Evolutionary conservation across 1,284 basidiomycete genomes (phyloP).

Genomic region (Peniophora sp.): DNA sequence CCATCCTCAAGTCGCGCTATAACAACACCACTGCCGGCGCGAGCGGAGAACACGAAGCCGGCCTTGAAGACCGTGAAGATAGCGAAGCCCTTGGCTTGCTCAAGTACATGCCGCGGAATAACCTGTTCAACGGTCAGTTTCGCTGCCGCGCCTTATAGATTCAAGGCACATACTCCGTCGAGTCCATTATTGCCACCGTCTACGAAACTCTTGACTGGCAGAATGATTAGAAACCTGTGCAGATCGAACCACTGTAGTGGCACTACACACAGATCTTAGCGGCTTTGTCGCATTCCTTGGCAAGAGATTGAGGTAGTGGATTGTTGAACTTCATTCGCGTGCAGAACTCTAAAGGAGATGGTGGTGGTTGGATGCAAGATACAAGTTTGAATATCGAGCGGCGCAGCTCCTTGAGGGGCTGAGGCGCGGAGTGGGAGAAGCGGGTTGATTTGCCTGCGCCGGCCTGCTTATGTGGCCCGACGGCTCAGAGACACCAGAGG

Average conservation of each 20-base stretch:
- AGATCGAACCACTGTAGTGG: background rate
- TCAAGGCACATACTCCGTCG: conserved; percentile 41
- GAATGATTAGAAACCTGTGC: conserved; percentile 6
- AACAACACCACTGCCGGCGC: conserved; percentile 87
- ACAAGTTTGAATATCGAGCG: too few species aligned
- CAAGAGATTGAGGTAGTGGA: conserved; percentile 62
- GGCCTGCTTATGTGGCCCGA: too few species aligned
- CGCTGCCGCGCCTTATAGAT: background rate
- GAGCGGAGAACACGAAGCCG: conserved; percentile 68
- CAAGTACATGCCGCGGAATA: conserved; percentile 59
- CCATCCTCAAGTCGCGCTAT: conserved; percentile 84
- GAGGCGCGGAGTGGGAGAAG: too few species aligned
- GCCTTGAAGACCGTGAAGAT: conserved; percentile 79
- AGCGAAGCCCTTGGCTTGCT: conserved; percentile 78
- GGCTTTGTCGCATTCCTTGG: conserved; percentile 70
- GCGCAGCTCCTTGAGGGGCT: too few species aligned
- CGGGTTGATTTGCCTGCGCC: too few species aligned
- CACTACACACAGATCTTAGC: conserved; percentile 58
- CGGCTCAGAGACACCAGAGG: too few species aligned
- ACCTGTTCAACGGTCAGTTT: conserved; percentile 26
- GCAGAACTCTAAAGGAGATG: too few species aligned
- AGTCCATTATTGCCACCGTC: conserved; percentile 65
- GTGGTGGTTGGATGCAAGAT: background rate
- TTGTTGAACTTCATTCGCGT: conserved; percentile 55
- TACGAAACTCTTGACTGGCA: conserved; percentile 64